Percentiles rank a stretch among this genome's conserved stretches.
Evolutionary conservation across 2,329 filamentous ascomycete genomes (phyloP).

Genomic region (Aureobasidium subglaciale): DNA sequence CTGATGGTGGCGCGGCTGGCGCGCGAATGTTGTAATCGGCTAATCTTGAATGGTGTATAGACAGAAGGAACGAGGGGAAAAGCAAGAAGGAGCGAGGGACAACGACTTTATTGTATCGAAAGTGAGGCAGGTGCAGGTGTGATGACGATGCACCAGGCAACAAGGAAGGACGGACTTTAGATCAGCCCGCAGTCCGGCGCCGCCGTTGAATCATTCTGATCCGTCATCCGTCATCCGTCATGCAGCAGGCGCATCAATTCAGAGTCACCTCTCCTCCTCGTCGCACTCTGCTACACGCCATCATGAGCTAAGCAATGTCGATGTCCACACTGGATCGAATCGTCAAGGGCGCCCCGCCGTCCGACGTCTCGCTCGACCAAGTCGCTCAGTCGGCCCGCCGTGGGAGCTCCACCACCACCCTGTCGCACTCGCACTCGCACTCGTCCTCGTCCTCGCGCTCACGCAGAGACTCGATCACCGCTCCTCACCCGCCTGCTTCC

Average conservation of each 20-base stretch:
- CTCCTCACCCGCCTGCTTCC: conserved; percentile 29
- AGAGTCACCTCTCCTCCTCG: background rate
- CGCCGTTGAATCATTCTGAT: background rate
- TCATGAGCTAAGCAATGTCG: conserved; percentile 16
- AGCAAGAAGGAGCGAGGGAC: background rate
- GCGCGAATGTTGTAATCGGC: conserved; percentile 2
- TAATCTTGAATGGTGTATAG: conserved; percentile 11
- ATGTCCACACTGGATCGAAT: conserved; percentile 64
- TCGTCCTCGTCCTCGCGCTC: too few species aligned
- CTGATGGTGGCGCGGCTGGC: conserved; percentile 10
- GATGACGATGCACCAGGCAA: conserved; percentile 2
- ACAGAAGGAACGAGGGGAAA: background rate
- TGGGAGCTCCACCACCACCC: conserved; percentile 39
- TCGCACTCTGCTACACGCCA: background rate
- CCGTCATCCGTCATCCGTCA: background rate
- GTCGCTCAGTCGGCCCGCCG: conserved; percentile 32
- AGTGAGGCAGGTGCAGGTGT: background rate
- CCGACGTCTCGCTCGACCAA: conserved; percentile 44
- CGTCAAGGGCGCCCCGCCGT: conserved; percentile 78
- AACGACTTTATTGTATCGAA: background rate
- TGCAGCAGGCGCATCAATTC: background rate
- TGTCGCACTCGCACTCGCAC: conserved; percentile 31
- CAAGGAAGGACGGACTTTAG: background rate
- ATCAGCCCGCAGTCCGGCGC: background rate
- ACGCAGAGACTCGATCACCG: conserved; percentile 24